These are phyloP conservation scores for Piper betle DNA, from an alignment of 164 flowering plant genomes.

Conservation along the genomic window DNA sequence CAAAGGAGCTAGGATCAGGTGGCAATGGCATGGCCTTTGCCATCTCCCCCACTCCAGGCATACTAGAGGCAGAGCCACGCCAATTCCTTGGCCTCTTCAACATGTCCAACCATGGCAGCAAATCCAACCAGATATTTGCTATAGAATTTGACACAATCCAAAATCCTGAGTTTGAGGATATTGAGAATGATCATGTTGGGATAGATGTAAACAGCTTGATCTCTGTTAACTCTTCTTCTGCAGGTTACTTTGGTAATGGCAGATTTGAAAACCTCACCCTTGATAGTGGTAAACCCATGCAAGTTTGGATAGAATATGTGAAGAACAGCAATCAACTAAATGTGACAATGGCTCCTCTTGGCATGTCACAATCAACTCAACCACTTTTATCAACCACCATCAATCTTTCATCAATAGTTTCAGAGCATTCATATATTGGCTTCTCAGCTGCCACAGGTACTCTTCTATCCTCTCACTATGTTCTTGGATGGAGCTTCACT, in stretches of 20 bases:
- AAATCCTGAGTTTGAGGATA: slow-evolving; percentile 10
- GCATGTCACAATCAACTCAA: slow-evolving; percentile 20
- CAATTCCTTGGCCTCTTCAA: slow-evolving; percentile 38
- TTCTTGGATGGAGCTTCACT: slow-evolving; percentile 45
- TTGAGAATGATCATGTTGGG: slow-evolving; percentile 36
- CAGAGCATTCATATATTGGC: slow-evolving; percentile 33
- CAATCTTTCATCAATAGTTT: slow-evolving; percentile 37
- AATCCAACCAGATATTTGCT: slow-evolving; percentile 25
- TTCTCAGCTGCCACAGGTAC: slow-evolving; percentile 40
- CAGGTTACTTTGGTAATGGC: slow-evolving; percentile 8
- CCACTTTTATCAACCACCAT: slow-evolving; percentile 28
- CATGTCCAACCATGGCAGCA: slow-evolving; percentile 6
- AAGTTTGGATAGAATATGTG: slow-evolving; percentile 38
- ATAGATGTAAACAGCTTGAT: slow-evolving; percentile 25
- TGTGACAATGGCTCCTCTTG: slow-evolving; percentile 23
- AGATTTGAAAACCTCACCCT: not conserved
- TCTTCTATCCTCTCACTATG: slow-evolving; percentile 29
- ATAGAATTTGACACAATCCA: slow-evolving; percentile 45
- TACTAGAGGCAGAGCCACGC: slow-evolving; percentile 15
- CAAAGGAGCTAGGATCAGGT: not conserved
- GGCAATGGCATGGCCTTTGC: slow-evolving; percentile 7
- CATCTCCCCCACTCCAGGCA: slow-evolving; percentile 17
- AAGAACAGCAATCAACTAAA: slow-evolving; percentile 12
- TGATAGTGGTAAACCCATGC: slow-evolving; percentile 14
- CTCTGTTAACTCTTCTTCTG: slow-evolving; percentile 12